Conservation (phyloP, 352 stramenopile species). For the Phytophthora sp. region DNA sequence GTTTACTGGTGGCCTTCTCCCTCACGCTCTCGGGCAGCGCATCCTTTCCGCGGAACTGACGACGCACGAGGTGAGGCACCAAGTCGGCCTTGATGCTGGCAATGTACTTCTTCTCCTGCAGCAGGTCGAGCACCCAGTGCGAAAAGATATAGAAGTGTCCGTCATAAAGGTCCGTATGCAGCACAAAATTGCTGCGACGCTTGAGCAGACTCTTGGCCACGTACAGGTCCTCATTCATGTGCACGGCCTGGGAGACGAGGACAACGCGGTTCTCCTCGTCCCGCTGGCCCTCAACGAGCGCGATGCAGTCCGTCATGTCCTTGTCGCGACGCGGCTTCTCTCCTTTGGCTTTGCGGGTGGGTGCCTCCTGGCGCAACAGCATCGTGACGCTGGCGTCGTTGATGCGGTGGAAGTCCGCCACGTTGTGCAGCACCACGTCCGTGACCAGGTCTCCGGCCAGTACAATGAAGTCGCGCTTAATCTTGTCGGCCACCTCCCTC, state of each 20-base stretch:
- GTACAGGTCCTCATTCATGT: slow-evolving; percentile 85
- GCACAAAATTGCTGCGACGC: slow-evolving; percentile 68
- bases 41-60: slow-evolving; percentile 75
- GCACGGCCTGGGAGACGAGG: slow-evolving; percentile 70
- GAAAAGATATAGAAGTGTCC: slow-evolving; percentile 88
- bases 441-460: slow-evolving; percentile 80
- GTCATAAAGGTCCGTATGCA: slow-evolving; percentile 85
- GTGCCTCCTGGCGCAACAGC: slow-evolving; percentile 66
- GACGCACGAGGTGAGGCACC: slow-evolving; percentile 76
- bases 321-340: slow-evolving; percentile 80
- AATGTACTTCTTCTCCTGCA: slow-evolving; percentile 87
- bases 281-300: slow-evolving; percentile 50
- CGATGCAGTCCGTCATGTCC: slow-evolving; percentile 86
- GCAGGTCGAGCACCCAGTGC: slow-evolving; percentile 79
- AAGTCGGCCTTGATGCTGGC: slow-evolving; percentile 85
- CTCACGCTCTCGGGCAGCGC: slow-evolving; percentile 62
- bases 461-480: slow-evolving; percentile 86
- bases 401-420: slow-evolving; percentile 84
- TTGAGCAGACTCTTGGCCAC: slow-evolving; percentile 81
- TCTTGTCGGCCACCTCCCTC: slow-evolving; percentile 72
- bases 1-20: slow-evolving; percentile 58
- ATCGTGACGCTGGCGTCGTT: slow-evolving; percentile 87
- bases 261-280: slow-evolving; percentile 73
- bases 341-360: slow-evolving; percentile 47
- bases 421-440: slow-evolving; percentile 79